A percentile compares a stretch with the other conserved stretches of the same genome.
Conservation (phyloP, 768 basidiomycete genomes). For the Amanita thiersii region DNA sequence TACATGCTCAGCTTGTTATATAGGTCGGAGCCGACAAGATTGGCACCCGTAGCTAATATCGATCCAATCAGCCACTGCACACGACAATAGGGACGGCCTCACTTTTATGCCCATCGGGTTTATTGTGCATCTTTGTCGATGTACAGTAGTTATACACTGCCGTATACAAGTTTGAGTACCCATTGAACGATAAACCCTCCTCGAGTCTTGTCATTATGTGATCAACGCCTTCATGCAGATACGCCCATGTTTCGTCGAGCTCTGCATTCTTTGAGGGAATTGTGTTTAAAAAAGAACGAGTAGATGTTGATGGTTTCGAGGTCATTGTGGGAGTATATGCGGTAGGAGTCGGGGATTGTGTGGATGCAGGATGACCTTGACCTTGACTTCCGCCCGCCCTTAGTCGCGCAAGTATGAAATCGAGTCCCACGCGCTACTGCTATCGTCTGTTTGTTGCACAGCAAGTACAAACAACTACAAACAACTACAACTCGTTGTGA, state of each 20-base stretch:
- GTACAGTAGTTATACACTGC: conserved; percentile 99
- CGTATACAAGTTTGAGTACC: conserved; percentile 79
- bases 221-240: conserved; percentile 76
- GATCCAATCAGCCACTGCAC: conserved; percentile 26
- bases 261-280: conserved; percentile 70
- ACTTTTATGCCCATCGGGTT: conserved; percentile 62
- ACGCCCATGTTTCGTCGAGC: conserved; percentile 82
- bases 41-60: conserved; percentile 68
- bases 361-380: neutral
- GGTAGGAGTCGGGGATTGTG: conserved; percentile 8
- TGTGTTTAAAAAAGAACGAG: conserved; percentile 22
- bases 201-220: conserved; percentile 90
- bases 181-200: conserved; percentile 63
- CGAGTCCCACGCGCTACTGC: neutral
- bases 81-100: conserved; percentile 28
- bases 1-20: conserved; percentile 91
- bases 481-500: neutral
- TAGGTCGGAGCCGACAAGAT: conserved; percentile 95
- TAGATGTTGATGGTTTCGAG: conserved; percentile 17
- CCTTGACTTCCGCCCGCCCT: no score
- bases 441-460: neutral
- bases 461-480: neutral
- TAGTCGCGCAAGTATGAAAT: neutral
- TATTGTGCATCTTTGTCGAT: conserved; percentile 72
- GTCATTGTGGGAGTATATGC: conserved; percentile 24